Evolutionary conservation across 306 rosid genomes (phyloP), one percentile per base, ranked within the genome.

Genomic region (Dryas alaskensis): DNA sequence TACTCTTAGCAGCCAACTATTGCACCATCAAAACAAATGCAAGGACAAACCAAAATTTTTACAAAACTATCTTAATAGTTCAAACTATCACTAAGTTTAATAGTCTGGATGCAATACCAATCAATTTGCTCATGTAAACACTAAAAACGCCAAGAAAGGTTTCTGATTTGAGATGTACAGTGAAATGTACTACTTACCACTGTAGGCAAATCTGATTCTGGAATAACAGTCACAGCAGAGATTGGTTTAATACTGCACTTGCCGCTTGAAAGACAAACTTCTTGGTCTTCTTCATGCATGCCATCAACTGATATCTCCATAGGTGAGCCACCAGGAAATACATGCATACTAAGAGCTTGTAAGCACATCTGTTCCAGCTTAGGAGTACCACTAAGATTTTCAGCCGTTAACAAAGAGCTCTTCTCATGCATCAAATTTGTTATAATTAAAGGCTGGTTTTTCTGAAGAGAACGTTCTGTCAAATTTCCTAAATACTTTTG

Each of bases 391-490:
- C 72, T 81, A 60, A 81, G 86, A 86, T 75, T 84, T 81, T 80
- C 84, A 71, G 71, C 87, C 43, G 51, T 51, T 77, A 83, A 66
- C 67, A 83, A 76, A 74, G 71, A 71, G 63, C 78, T 82, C 70
- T 88, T 88, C 82, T 86, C 89, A 57, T 82, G 92, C 87, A 72
- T 77, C 62, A 94, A 83, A 86, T 92, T 92, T 54, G 83, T 39
- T 77, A 94, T 77, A 60, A 95, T 60, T 80, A 95, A 80, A 48
- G 98, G 93, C 57, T 95, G 94, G 75, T 86, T 90, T 86, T 85
- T 95, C 69, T 92, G 85, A 19, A 95, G 96, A 83, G 99, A 96
- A 5, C 84, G 89, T 58, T 88, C 92, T 58, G 98, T 91, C 87
- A 91, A 80, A 75, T 75, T 89, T 85, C 81, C 77, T 31, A 95